These are phyloP conservation scores for Dactylella cylindrospora DNA, from an alignment of 2,329 filamentous ascomycete species.

Conservation along the genomic window DNA sequence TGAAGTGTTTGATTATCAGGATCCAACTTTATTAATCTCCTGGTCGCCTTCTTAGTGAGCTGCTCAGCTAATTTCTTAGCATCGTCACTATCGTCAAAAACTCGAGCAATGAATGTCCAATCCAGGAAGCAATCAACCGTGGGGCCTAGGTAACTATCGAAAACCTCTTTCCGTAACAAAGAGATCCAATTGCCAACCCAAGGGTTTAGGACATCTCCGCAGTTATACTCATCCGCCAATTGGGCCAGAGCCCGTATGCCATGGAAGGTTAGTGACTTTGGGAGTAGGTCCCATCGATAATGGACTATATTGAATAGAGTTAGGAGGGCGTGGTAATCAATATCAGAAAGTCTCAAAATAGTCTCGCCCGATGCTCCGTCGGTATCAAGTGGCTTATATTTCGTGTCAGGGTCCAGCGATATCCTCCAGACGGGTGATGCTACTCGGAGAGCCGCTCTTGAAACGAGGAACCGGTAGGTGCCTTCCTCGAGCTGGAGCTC, in stretches of 20 bases:
- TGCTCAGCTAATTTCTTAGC: too few relatives aligned
- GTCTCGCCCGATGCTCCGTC: not conserved
- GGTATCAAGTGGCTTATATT: slow-evolving; percentile 4
- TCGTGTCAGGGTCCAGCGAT: slow-evolving; percentile 10
- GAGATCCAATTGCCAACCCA: slow-evolving; percentile 19
- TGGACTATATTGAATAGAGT: slow-evolving; percentile 23
- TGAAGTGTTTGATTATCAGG: too few relatives aligned
- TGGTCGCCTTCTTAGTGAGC: too few relatives aligned
- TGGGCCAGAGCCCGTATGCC: not conserved
- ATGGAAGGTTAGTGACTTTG: not conserved
- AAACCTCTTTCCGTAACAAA: too few relatives aligned
- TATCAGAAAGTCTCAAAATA: slow-evolving; percentile 1
- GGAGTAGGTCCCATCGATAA: not conserved
- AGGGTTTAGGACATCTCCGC: slow-evolving; percentile 1
- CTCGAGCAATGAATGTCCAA: too few relatives aligned
- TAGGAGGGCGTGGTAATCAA: not conserved
- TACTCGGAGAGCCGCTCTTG: slow-evolving; percentile 2
- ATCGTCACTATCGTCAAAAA: too few relatives aligned
- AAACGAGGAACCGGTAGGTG: slow-evolving; percentile 6
- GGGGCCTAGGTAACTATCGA: too few relatives aligned
- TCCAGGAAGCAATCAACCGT: too few relatives aligned
- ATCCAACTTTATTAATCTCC: too few relatives aligned
- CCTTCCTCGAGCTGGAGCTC: not conserved
- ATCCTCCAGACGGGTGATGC: slow-evolving; percentile 23
- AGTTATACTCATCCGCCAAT: slow-evolving; percentile 12